Percentiles rank a stretch among this genome's conserved stretches.
Conservation (phyloP, 2,329 filamentous ascomycete genomes). For the Periglandula ipomoeae region DNA sequence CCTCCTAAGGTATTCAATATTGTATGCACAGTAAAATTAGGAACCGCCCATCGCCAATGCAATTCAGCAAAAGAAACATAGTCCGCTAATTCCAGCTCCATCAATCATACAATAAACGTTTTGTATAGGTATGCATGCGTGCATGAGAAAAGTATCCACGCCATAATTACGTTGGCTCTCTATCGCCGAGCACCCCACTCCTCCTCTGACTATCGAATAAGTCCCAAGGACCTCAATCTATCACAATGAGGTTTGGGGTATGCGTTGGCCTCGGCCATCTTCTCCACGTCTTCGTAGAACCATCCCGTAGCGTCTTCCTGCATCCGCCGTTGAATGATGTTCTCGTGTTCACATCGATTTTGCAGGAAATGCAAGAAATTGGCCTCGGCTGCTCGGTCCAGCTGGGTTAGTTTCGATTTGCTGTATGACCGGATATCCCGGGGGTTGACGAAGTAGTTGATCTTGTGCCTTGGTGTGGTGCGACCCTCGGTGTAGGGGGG, state of each 20-base stretch:
- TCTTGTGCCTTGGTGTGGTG: slow-evolving; percentile 57
- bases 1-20: background rate
- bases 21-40: slow-evolving; percentile 1
- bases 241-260: slow-evolving; percentile 45
- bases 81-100: slow-evolving; percentile 4
- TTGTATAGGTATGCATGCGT: background rate
- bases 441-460: slow-evolving; percentile 82
- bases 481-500: slow-evolving; percentile 68
- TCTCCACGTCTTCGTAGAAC: slow-evolving; percentile 73
- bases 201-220: slow-evolving; percentile 15
- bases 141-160: background rate
- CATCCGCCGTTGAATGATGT: slow-evolving; percentile 53
- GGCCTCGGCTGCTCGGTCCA: slow-evolving; percentile 72
- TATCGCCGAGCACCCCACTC: background rate
- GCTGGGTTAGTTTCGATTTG: slow-evolving; percentile 56
- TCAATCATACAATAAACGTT: slow-evolving; percentile 1
- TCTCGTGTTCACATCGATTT: slow-evolving; percentile 67
- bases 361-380: slow-evolving; percentile 60
- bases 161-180: background rate
- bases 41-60: slow-evolving; percentile 2
- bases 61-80: background rate
- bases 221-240: slow-evolving; percentile 35
- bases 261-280: slow-evolving; percentile 60
- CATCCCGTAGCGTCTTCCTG: slow-evolving; percentile 76
- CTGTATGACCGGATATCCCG: slow-evolving; percentile 63